Percentiles rank a stretch among this genome's conserved stretches.
phyloP scores from a whole-genome alignment of 768 basidiomycete genomes.

The Chiua virens region DNA sequence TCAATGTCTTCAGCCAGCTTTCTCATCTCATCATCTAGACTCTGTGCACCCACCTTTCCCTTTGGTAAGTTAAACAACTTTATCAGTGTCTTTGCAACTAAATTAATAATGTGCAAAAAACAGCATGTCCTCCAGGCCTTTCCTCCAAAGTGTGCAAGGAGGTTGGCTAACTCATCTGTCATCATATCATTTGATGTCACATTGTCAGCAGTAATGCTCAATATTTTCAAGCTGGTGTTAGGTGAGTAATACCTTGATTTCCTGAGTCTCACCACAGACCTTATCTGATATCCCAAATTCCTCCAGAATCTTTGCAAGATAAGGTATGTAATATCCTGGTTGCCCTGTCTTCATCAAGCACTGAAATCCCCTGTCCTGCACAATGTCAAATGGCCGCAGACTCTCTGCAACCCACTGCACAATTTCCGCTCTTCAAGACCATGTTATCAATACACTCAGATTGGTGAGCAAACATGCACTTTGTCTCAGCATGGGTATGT shows the following conservation, averaged over 20 bases:
- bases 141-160: conserved; percentile 24
- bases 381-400: neutral
- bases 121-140: conserved; percentile 25
- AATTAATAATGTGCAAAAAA: conserved; percentile 16
- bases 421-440: neutral
- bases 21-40: neutral
- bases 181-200: conserved; percentile 28
- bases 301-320: conserved; percentile 13
- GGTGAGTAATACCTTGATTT: neutral
- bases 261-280: conserved; percentile 9
- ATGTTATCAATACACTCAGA: too few relatives aligned
- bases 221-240: conserved; percentile 13
- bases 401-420: neutral
- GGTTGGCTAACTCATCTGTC: conserved; percentile 10
- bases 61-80: conserved; percentile 34
- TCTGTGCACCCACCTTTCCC: neutral
- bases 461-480: neutral
- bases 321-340: neutral
- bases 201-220: conserved; percentile 22
- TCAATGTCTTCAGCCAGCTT: neutral
- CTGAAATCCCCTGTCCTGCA: neutral
- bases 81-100: conserved; percentile 35
- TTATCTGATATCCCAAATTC: conserved; percentile 31
- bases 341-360: neutral
- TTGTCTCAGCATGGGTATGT: neutral